phyloP scores from a whole-genome alignment of 1,139 yeast species.

The Scheffersomyces parashehatae region DNA sequence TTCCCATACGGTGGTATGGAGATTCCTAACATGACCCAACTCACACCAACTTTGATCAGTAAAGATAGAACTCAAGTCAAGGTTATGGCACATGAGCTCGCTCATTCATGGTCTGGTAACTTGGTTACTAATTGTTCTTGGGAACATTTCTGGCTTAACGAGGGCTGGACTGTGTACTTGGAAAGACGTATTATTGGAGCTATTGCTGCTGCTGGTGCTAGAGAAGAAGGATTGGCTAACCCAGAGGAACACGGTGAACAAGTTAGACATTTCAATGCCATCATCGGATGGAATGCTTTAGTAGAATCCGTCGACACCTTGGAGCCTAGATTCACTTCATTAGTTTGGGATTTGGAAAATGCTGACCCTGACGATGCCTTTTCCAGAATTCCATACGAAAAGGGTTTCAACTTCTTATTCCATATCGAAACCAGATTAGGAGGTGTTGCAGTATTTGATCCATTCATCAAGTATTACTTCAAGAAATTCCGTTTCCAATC shows the following conservation, averaged over 20 bases:
- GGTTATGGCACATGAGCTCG: conserved; percentile 41
- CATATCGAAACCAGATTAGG: conserved; percentile 30
- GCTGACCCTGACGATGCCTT: conserved; percentile 38
- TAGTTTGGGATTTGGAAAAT: conserved; percentile 29
- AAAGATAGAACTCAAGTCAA: conserved; percentile 36
- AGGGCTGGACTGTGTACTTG: conserved; percentile 42
- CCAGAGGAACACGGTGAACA: conserved; percentile 29
- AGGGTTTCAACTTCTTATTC: conserved; percentile 35
- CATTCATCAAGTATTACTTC: conserved; percentile 34
- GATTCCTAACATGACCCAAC: conserved; percentile 39
- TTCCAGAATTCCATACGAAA: conserved; percentile 38
- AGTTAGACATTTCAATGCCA: conserved; percentile 31
- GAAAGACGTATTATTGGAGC: conserved; percentile 37
- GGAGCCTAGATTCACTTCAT: conserved; percentile 22
- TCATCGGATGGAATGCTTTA: conserved; percentile 32
- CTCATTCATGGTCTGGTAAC: conserved; percentile 42
- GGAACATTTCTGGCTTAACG: conserved; percentile 43
- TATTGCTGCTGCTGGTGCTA: conserved; percentile 29
- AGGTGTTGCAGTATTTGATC: conserved; percentile 28
- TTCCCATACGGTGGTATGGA: conserved; percentile 46
- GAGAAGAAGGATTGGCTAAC: conserved; percentile 15
- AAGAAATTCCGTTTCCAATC: conserved; percentile 31
- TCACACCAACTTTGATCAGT: conserved; percentile 37
- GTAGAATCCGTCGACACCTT: conserved; percentile 22
- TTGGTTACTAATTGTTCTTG: conserved; percentile 38